Percentiles rank a stretch among this genome's conserved stretches.
Evolutionary conservation across 2,329 filamentous ascomycete genomes (phyloP).

Genomic region (Ceratocystis papillata): DNA sequence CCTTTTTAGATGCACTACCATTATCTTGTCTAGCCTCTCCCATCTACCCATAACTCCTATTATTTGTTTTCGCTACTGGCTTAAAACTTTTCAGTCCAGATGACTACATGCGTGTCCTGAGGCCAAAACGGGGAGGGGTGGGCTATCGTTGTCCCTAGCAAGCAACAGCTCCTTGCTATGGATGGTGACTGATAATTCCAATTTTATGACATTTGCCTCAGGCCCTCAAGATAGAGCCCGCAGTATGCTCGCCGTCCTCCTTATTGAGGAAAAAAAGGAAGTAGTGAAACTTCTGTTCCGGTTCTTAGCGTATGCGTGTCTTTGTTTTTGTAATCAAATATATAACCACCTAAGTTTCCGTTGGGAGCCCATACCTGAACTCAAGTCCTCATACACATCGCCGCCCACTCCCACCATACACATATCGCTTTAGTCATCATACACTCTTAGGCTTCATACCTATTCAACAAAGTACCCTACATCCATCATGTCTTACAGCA

Average conservation of each 20-base stretch:
- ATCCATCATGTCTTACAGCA: conserved; percentile 5
- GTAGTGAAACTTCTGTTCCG: not conserved
- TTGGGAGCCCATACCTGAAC: too few species aligned
- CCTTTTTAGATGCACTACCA: not conserved
- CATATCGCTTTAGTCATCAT: not conserved
- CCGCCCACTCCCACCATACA: not conserved
- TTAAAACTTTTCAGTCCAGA: not conserved
- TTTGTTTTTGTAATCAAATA: not conserved
- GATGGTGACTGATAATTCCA: not conserved
- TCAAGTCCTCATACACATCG: not conserved
- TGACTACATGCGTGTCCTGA: conserved; percentile 9
- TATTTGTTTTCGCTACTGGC: not conserved
- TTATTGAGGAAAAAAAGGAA: not conserved
- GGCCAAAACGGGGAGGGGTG: not conserved
- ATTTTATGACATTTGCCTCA: not conserved
- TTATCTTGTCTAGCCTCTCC: not conserved
- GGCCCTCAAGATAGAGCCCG: not conserved
- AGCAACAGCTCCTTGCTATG: not conserved
- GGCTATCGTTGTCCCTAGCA: not conserved
- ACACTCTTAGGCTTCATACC: not conserved
- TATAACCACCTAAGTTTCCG: not conserved
- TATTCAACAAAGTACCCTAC: not conserved
- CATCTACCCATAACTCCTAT: not conserved
- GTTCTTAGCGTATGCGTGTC: not conserved
- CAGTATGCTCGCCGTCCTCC: not conserved